A percentile compares a stretch with the other conserved stretches of the same genome.
Conservation (phyloP, 2,329 filamentous ascomycete genomes). For the Rutstroemia sp. region DNA sequence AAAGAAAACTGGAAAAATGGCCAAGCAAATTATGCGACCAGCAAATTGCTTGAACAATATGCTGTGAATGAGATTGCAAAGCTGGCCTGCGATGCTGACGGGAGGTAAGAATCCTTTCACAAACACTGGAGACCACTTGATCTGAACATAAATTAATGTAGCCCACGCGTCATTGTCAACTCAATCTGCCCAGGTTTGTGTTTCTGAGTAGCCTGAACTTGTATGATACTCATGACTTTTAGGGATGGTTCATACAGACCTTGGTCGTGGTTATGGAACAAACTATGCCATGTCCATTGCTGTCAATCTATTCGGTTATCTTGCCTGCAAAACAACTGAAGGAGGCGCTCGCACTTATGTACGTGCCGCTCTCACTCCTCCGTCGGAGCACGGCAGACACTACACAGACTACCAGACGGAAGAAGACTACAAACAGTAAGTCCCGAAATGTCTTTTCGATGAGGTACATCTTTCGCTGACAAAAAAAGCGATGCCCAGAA, state of each 20-base stretch:
- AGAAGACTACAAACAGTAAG: constrained; percentile 22
- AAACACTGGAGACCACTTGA: neutral
- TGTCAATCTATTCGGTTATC: constrained; percentile 13
- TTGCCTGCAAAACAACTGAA: constrained; percentile 26
- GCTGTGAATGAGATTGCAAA: constrained; percentile 22
- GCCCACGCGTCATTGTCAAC: constrained; percentile 20
- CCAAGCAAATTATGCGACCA: constrained; percentile 17
- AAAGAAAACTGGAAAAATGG: constrained; percentile 16
- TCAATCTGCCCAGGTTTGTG: constrained; percentile 19
- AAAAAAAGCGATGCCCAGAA: constrained; percentile 15
- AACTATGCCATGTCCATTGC: constrained; percentile 10
- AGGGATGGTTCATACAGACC: constrained; percentile 22
- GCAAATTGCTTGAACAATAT: constrained; percentile 24
- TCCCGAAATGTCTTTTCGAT: too few relatives aligned
- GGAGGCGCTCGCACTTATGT: constrained; percentile 27
- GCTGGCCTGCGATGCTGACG: constrained; percentile 14
- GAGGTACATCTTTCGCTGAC: neutral
- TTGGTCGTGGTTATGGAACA: constrained; percentile 19
- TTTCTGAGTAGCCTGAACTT: neutral
- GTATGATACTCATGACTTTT: neutral
- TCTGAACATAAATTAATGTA: neutral
- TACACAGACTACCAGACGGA: constrained; percentile 20
- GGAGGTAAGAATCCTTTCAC: constrained; percentile 11
- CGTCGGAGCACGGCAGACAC: constrained; percentile 23
- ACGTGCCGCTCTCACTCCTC: constrained; percentile 21